Evolutionary conservation across 2,329 filamentous ascomycete species (phyloP), one percentile per base, ranked within the genome.

Genomic region (Pseudogymnoascus sp.): DNA sequence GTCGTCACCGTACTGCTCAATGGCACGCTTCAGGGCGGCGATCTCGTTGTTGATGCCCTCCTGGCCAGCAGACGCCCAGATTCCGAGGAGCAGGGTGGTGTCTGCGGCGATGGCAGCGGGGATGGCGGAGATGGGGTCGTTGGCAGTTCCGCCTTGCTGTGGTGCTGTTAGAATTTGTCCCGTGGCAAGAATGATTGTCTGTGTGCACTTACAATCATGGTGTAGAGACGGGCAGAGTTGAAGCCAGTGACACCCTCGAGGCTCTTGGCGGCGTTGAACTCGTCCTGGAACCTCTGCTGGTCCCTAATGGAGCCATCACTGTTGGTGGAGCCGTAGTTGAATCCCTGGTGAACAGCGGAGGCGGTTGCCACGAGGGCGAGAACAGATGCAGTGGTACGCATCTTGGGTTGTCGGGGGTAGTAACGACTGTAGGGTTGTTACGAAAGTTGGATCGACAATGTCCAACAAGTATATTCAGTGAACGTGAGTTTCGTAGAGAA

Each of bases 41-140:
- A 96, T 76, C 77, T 96, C 91, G 72, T 90, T 89, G 72, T 81
- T 76, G 73, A 95, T 86, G 21, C 72, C 73, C 4, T 75, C 78
- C 61, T 82, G 77, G 59, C 86, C 87, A 40, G 80, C 88, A 0
- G 90, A 93, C 8, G 85, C 84, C 92, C 92, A 96, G 59, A 97
- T 78, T 67, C 91, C 91, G 10, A 96, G 84, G 9, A 97, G 82
- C 27, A 97, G 82, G 45, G 82, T 81, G 1, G 90, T 95, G 69
- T 90, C 82, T 70, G 90, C 90, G 68, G 81, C 82, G 74, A 96
- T 91, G 69, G 91, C 92, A 45, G 92, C 92, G 42, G 87, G 88
- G 65, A 96, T 90, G 66, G 88, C 89, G 40, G 82, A 78, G 70
- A 88, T 91, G 68, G 85, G 80, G 31, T 80, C 80, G 75, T 81